phyloP scores from a whole-genome alignment of 164 flowering plant genomes.

The Kingdonia uniflora region DNA sequence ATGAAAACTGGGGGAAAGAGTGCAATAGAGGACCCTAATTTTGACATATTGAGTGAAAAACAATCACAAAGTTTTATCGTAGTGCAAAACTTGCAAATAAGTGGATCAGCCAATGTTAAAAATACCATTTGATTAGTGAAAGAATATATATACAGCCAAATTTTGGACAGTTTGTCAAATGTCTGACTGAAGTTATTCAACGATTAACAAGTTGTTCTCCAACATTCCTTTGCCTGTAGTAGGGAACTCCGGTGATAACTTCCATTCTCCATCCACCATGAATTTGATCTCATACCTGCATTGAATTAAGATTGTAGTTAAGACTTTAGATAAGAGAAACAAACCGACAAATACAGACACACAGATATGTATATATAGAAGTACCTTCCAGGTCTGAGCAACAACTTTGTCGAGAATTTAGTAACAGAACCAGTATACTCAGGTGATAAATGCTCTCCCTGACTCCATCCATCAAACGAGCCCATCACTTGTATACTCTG shows the following conservation, averaged over 20 bases:
- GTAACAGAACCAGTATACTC: conserved; percentile 64
- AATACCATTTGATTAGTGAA: no score
- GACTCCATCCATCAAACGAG: conserved; percentile 88
- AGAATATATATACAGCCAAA: no score
- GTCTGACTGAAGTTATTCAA: conserved; percentile 30
- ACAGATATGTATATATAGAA: not conserved
- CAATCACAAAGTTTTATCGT: no score
- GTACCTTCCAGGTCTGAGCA: conserved; percentile 93
- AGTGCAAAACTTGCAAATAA: no score
- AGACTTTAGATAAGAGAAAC: not conserved
- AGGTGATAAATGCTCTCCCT: conserved; percentile 78
- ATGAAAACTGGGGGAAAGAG: no score
- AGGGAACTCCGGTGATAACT: conserved; percentile 72
- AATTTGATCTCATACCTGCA: conserved; percentile 86
- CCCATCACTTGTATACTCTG: conserved; percentile 97
- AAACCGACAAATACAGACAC: not conserved
- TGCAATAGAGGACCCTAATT: no score
- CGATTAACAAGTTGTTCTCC: conserved; percentile 65
- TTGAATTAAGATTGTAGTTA: not conserved
- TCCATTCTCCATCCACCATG: conserved; percentile 92
- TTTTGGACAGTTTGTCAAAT: no score
- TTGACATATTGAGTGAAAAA: no score
- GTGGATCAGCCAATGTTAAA: no score
- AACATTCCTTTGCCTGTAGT: conserved; percentile 62
- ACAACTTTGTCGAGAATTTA: conserved; percentile 58